Conservation (phyloP, 495 filamentous ascomycete species). For the Chaetomium tenue region DNA sequence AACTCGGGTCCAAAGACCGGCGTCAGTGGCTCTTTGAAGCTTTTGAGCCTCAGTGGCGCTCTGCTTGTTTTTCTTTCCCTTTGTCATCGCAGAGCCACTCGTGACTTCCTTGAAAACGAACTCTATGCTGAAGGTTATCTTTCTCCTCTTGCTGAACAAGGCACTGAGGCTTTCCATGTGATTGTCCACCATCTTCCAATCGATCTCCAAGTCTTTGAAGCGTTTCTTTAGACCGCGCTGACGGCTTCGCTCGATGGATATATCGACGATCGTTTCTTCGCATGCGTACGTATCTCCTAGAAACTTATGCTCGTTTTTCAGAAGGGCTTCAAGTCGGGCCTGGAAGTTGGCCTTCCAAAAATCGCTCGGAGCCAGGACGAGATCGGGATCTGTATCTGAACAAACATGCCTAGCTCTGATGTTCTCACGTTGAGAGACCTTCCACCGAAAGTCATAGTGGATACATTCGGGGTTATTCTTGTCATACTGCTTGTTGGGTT, state of each 20-base stretch:
- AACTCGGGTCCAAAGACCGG: slow-evolving; percentile 14
- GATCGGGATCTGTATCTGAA: slow-evolving; percentile 9
- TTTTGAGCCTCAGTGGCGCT: slow-evolving; percentile 19
- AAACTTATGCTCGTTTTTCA: slow-evolving; percentile 17
- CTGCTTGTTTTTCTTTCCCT: slow-evolving; percentile 17
- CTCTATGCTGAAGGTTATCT: slow-evolving; percentile 14
- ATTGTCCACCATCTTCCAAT: slow-evolving; percentile 17
- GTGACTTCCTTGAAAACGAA: slow-evolving; percentile 13
- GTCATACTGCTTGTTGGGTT: slow-evolving; percentile 19
- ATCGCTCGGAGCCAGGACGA: slow-evolving; percentile 19
- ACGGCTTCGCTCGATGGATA: slow-evolving; percentile 18
- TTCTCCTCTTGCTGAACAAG: slow-evolving; percentile 11
- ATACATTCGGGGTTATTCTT: slow-evolving; percentile 18
- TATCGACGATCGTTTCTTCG: slow-evolving; percentile 21
- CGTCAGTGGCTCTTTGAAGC: slow-evolving; percentile 16
- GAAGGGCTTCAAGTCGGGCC: slow-evolving; percentile 18
- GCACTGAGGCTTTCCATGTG: slow-evolving; percentile 12
- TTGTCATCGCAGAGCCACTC: neutral
- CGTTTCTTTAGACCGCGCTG: slow-evolving; percentile 20
- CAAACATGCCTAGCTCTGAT: slow-evolving; percentile 20
- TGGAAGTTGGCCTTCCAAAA: slow-evolving; percentile 19
- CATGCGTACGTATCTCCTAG: slow-evolving; percentile 9
- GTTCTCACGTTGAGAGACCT: slow-evolving; percentile 19
- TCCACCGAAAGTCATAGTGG: slow-evolving; percentile 17
- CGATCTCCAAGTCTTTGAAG: slow-evolving; percentile 17